phyloP scores from a whole-genome alignment of 2,329 filamentous ascomycete genomes.

The Sclerotinia subarctica region DNA sequence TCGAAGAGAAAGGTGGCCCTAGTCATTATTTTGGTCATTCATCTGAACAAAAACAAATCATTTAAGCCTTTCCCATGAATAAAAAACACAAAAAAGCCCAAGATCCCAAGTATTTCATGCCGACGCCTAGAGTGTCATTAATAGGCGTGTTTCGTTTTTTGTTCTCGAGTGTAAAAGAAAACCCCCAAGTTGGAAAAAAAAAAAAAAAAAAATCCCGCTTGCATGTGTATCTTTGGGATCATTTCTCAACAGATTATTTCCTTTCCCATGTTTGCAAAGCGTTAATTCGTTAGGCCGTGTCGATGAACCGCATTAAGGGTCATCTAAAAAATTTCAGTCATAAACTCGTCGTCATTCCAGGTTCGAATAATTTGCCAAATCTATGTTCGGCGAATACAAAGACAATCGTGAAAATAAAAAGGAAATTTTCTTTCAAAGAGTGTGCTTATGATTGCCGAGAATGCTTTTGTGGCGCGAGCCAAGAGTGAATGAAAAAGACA shows the following conservation, averaged over 20 bases:
- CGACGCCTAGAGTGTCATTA: conserved; percentile 37
- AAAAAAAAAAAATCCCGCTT: conserved; percentile 19
- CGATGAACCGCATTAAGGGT: conserved; percentile 24
- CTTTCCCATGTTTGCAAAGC: conserved; percentile 28
- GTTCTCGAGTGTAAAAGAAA: conserved; percentile 19
- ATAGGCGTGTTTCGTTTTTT: conserved; percentile 30
- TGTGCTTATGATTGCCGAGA: conserved; percentile 34
- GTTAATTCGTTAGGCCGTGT: conserved; percentile 30
- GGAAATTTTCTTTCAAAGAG: conserved; percentile 35
- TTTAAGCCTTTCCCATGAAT: conserved; percentile 21
- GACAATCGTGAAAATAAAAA: conserved; percentile 35
- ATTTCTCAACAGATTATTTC: conserved; percentile 30
- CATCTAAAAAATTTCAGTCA: conserved; percentile 39
- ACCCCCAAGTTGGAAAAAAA: not conserved
- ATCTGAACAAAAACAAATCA: conserved; percentile 20
- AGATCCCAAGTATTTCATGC: conserved; percentile 17
- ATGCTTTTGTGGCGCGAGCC: conserved; percentile 34
- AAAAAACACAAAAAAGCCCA: conserved; percentile 7
- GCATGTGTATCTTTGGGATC: conserved; percentile 37
- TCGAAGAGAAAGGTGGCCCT: conserved; percentile 10
- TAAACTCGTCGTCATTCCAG: conserved; percentile 43
- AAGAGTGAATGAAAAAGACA: conserved; percentile 23
- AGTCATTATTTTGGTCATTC: conserved; percentile 16
- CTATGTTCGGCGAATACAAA: conserved; percentile 42
- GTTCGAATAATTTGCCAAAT: conserved; percentile 40